phyloP scores from a whole-genome alignment of 1,284 basidiomycete genomes.

The Fomitopsis pinicola region DNA sequence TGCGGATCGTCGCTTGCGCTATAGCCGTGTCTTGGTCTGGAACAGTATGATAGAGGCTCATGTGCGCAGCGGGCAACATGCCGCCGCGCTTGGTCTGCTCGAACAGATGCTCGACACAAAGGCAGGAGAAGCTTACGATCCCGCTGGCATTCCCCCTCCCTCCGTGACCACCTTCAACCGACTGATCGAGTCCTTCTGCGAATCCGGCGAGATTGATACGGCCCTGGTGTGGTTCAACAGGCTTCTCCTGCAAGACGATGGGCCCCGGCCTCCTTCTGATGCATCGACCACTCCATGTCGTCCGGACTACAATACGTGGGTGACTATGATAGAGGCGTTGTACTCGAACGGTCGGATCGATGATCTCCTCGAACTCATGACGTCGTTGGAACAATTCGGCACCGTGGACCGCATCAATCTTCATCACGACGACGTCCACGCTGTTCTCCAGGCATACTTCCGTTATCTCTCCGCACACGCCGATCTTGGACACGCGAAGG shows the following conservation, averaged over 20 bases:
- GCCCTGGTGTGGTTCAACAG: constrained; percentile 73
- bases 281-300: constrained; percentile 39
- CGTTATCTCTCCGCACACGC: constrained; percentile 28
- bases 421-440: constrained; percentile 26
- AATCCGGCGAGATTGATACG: constrained; percentile 53
- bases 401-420: constrained; percentile 32
- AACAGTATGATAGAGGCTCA: constrained; percentile 74
- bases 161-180: constrained; percentile 59
- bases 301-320: constrained; percentile 51
- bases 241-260: constrained; percentile 43
- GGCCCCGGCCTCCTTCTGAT: constrained; percentile 33
- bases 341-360: constrained; percentile 40
- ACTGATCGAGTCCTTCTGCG: constrained; percentile 67
- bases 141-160: constrained; percentile 50
- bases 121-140: constrained; percentile 31
- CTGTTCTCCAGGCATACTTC: constrained; percentile 38
- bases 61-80: constrained; percentile 62
- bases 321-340: constrained; percentile 49
- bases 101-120: constrained; percentile 67
- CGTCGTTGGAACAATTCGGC: constrained; percentile 31
- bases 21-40: constrained; percentile 52
- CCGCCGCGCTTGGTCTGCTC: constrained; percentile 64
- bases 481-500: constrained; percentile 15
- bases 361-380: constrained; percentile 54
- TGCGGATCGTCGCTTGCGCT: constrained; percentile 10